Base-by-base conservation (phyloP, 441 rosid genomes). In the Adansonia rubrostipa region DNA sequence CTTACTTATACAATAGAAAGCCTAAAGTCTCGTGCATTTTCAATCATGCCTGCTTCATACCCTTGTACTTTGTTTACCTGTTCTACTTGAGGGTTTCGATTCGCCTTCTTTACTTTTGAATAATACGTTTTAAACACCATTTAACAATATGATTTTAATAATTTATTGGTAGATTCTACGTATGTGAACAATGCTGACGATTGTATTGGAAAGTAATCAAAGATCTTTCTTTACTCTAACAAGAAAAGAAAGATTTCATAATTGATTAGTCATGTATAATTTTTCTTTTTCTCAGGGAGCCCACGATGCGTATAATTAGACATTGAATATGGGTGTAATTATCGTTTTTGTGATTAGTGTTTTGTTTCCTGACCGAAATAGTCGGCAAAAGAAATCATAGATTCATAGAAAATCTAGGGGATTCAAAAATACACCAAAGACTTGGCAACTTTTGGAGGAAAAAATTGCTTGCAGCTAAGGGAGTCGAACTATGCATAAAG, bases 221-320 rank as follows among this genome's bases (percentile, higher is more conserved):
- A 0, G 2, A 3, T n/a, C 14, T 75, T 45, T 6, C 48, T 45
- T 17, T 54, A 56, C 56, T 69, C 62, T 50, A n/a, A 66, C 51
- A 40, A 44, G 17, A 40, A 40, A 40, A 40, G 44, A 4, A 40
- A 40, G 44, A 40, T 54, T 72, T 14, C 48, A 7, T 14, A 22
- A 58, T 73, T 40, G 44, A 63, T 50, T 71, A 33, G 3, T 63
- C 58, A 17, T 56, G 0, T 19, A 24, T 33, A 17, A 3, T 10
- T 15, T 9, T 50, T 47, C 4, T 79, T 14, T 64, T 5, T 40
- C 44, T 40, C 20, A 71, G 65, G 86, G 83, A 83, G 78, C 80
- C 86, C 82, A 78, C 68, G 1, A 17, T 47, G 8, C 44, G 6
- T 40, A 40, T 40, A 40, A 40, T 40, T 40, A 40, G 44, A 40